Percentiles rank a stretch among this genome's conserved stretches.
Conservation (phyloP, 345 rosid genomes). For the Hevea brasiliensis region DNA sequence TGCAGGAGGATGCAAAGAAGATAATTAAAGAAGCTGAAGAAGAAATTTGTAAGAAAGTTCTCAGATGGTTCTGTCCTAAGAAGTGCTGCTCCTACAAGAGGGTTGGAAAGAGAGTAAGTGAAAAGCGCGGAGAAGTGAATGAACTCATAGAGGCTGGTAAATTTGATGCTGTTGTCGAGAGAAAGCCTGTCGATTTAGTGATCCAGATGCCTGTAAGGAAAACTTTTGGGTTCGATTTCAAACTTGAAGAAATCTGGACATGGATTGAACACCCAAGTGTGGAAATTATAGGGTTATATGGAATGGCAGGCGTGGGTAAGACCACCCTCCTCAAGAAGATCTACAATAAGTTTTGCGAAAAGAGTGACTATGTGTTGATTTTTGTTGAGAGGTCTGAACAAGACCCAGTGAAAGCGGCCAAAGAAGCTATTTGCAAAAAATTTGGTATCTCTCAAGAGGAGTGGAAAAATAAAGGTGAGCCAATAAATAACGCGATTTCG, state of each 20-base stretch:
- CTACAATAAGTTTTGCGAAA: neutral
- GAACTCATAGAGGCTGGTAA: neutral
- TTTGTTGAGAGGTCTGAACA: conserved; percentile 3
- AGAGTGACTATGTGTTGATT: neutral
- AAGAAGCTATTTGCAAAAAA: conserved; percentile 15
- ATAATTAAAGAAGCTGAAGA: neutral
- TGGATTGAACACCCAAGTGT: neutral
- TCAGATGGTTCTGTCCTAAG: neutral
- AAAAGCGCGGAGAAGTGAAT: neutral
- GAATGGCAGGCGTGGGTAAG: neutral
- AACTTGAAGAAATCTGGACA: neutral
- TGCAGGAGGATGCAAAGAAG: neutral
- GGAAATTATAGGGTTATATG: conserved; percentile 2
- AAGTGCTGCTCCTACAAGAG: neutral
- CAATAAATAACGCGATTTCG: neutral
- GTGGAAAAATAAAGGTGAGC: conserved; percentile 5
- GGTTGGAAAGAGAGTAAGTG: neutral
- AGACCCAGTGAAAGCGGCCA: neutral
- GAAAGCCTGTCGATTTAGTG: neutral
- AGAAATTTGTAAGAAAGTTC: neutral
- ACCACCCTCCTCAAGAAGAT: conserved; percentile 13
- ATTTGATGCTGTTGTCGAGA: neutral
- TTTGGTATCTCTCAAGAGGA: neutral
- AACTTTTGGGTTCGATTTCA: neutral
- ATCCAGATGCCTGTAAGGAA: neutral